A percentile compares a stretch with the other conserved stretches of the same genome.
Conservation (phyloP, 768 basidiomycete species). For the Galerina marginata region DNA sequence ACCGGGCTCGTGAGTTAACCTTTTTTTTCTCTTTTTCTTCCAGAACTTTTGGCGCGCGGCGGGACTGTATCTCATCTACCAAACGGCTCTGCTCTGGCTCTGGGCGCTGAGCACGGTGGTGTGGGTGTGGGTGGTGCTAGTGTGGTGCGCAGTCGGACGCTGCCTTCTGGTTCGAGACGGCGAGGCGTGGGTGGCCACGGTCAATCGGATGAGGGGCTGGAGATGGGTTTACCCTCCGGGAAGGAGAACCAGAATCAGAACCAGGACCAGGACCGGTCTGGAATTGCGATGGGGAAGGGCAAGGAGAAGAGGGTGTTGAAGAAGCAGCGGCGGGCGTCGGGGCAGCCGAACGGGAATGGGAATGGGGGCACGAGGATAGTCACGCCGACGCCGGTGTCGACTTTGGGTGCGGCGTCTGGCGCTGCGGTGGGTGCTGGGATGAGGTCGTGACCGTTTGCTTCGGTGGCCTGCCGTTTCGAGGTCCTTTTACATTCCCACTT, state of each 20-base stretch:
- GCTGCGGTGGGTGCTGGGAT: background rate
- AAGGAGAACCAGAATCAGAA: constrained; percentile 2
- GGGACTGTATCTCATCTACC: constrained; percentile 12
- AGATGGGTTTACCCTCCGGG: background rate
- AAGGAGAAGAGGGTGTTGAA: constrained; percentile 25
- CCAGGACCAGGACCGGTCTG: constrained; percentile 16
- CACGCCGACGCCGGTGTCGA: background rate
- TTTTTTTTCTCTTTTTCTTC: constrained; percentile 8
- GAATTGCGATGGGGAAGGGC: constrained; percentile 14
- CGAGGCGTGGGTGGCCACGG: constrained; percentile 17
- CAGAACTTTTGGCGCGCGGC: constrained; percentile 37
- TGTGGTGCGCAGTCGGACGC: constrained; percentile 66
- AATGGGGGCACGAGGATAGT: background rate
- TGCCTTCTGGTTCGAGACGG: constrained; percentile 57
- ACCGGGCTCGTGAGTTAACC: background rate
- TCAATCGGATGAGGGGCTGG: background rate
- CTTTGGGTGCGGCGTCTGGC: background rate
- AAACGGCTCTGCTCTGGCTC: background rate
- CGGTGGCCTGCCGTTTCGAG: background rate
- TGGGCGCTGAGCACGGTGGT: background rate
- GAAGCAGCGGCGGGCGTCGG: constrained; percentile 24
- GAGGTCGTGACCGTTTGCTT: background rate
- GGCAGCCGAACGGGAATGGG: background rate
- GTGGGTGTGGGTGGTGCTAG: constrained; percentile 35
- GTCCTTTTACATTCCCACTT: no score